Percentiles rank a stretch among this genome's conserved stretches.
These are phyloP conservation scores for Claviceps arundinis DNA, from an alignment of 2,329 filamentous ascomycete genomes.

Conservation along the genomic window DNA sequence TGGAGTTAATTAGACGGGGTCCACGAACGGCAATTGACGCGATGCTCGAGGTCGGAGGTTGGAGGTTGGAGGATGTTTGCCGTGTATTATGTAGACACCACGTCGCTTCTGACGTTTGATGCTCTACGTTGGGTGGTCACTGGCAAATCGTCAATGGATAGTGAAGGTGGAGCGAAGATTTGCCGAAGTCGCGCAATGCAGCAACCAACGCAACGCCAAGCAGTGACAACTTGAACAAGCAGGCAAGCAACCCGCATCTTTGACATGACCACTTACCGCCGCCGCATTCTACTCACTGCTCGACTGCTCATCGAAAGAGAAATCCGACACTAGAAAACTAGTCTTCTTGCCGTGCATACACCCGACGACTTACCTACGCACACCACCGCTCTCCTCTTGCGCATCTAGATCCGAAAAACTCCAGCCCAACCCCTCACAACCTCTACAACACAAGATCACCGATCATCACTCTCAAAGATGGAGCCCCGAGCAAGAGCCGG, in stretches of 20 bases:
- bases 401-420: not conserved
- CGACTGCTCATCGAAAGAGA: too few relatives aligned
- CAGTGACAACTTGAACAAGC: not conserved
- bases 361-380: not conserved
- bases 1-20: not conserved
- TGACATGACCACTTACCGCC: not conserved
- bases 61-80: not conserved
- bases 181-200: constrained; percentile 11
- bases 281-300: too few relatives aligned
- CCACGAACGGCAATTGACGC: not conserved
- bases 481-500: constrained; percentile 66
- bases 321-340: too few relatives aligned
- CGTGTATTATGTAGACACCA: not conserved
- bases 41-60: not conserved
- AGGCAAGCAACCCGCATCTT: not conserved
- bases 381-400: not conserved
- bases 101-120: not conserved
- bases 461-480: constrained; percentile 27
- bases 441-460: not conserved
- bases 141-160: not conserved
- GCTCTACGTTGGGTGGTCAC: not conserved
- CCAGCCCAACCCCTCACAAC: constrained; percentile 16
- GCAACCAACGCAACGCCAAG: not conserved
- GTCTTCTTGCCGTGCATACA: too few relatives aligned
- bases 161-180: constrained; percentile 22